These are phyloP conservation scores for Tephrocybe sp. DNA, from an alignment of 768 basidiomycete species.

Conservation along the genomic window DNA sequence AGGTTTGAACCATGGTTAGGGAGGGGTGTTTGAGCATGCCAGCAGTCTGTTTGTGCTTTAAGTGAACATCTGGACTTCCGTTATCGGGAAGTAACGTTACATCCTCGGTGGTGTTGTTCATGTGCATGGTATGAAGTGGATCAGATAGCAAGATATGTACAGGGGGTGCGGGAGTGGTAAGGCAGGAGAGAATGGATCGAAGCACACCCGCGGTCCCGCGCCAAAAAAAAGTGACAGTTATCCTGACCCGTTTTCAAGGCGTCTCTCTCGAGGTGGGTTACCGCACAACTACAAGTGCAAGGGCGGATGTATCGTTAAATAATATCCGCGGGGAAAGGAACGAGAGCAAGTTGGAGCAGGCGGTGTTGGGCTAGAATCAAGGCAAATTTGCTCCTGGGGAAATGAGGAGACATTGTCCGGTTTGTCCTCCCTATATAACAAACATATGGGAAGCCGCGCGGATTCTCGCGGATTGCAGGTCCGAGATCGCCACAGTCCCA, in stretches of 20 bases:
- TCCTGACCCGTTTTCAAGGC: neutral
- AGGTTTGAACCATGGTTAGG: constrained; percentile 13
- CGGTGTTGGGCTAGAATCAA: too few species aligned
- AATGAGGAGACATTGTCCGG: neutral
- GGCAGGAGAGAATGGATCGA: neutral
- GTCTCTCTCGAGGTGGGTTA: constrained; percentile 6
- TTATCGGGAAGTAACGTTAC: neutral
- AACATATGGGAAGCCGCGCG: neutral
- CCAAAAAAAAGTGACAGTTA: constrained; percentile 2
- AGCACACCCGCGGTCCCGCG: constrained; percentile 12
- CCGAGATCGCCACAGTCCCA: neutral
- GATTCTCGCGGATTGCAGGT: neutral
- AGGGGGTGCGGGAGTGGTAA: constrained; percentile 1
- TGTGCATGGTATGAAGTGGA: constrained; percentile 9
- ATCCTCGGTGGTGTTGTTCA: constrained; percentile 13
- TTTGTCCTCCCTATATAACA: neutral
- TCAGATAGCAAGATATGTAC: constrained; percentile 7
- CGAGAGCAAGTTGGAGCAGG: neutral
- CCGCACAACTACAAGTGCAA: neutral
- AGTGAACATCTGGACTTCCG: neutral
- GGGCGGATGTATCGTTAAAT: neutral
- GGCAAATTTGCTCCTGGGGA: too few species aligned
- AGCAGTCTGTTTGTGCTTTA: constrained; percentile 3
- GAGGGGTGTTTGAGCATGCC: neutral
- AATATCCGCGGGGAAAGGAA: neutral